Conservation (phyloP, 768 basidiomycete species). For the Polyporus arcularius region DNA sequence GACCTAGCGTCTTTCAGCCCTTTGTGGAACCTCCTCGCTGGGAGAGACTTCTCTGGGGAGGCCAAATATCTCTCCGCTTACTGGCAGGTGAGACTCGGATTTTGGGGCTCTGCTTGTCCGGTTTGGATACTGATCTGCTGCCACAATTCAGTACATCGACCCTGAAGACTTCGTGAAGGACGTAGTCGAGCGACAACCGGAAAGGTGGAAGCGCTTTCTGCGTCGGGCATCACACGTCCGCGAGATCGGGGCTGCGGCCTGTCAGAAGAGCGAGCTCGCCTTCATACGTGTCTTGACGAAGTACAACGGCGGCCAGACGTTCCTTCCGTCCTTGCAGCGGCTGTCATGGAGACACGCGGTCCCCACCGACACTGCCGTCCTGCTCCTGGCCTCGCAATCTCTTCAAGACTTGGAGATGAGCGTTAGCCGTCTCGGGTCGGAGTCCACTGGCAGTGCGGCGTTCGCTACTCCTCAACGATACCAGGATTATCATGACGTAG, state of each 20-base stretch:
- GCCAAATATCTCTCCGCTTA: constrained; percentile 2
- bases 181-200: background rate
- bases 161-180: constrained; percentile 9
- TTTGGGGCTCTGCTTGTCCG: background rate
- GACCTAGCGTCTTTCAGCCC: constrained; percentile 4
- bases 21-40: constrained; percentile 8
- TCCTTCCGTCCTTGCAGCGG: constrained; percentile 5
- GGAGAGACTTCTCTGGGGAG: constrained; percentile 1
- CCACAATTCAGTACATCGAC: constrained; percentile 1
- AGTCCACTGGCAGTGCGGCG: background rate
- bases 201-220: constrained; percentile 8
- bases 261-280: background rate
- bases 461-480: background rate
- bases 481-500: background rate
- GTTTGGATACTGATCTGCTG: background rate
- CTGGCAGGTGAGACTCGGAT: constrained; percentile 1
- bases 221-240: constrained; percentile 8
- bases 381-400: background rate
- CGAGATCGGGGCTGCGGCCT: background rate
- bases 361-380: constrained; percentile 4
- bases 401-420: background rate
- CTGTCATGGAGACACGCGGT: constrained; percentile 8
- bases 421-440: background rate
- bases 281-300: constrained; percentile 8
- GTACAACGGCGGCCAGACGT: constrained; percentile 1